Evolutionary conservation across 495 filamentous ascomycete genomes (phyloP), one percentile per base, ranked within the genome.

Genomic region (Hyaloscypha bicolor): DNA sequence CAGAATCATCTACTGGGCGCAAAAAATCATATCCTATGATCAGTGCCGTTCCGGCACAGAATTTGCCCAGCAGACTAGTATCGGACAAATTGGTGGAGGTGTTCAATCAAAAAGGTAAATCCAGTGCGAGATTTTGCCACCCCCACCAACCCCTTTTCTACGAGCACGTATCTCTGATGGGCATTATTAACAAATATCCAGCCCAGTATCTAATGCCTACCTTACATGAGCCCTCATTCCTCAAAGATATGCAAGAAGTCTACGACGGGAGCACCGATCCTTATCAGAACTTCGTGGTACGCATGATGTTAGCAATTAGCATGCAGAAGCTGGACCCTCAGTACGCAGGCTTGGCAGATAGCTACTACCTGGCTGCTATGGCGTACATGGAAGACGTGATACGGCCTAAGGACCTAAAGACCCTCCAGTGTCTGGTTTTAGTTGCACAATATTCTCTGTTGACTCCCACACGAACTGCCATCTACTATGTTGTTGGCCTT

Each of bases 371-470:
- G 5, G 90, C 92, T 16, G 94, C 94, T 12, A 84, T 97, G 74
- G 87, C 87, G 35, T 90, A 87, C 69, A 84, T 97, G 55, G 92
- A 97, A 71, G 84, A 83, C 1, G 87, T 93, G 14, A 81, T 97
- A 45, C 85, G 87, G 65, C 85, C 87, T 16, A 96, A 94, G 83
- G 91, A 97, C 72, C 74, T 97, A 19, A 90, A 86, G 71, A 93
- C 94, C 0, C 79, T 98, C n/a, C 94, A 98, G 76, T 97, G 93
- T 69, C 85, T 96, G 55, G 84, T 90, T 0, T 76, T 98, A 14
- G 93, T 97, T 76, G 92, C 87, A 22, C 92, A 94, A 73, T 98
- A 98, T 79, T 97, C 94, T 11, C 81, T 97, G 45, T 78, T 97
- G 48, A 97, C 94, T 4, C 93, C 94, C 4, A 97, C 93, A 0